Evolutionary conservation across 495 filamentous ascomycete species (phyloP).

Genomic region (Penicillium mononematosum): DNA sequence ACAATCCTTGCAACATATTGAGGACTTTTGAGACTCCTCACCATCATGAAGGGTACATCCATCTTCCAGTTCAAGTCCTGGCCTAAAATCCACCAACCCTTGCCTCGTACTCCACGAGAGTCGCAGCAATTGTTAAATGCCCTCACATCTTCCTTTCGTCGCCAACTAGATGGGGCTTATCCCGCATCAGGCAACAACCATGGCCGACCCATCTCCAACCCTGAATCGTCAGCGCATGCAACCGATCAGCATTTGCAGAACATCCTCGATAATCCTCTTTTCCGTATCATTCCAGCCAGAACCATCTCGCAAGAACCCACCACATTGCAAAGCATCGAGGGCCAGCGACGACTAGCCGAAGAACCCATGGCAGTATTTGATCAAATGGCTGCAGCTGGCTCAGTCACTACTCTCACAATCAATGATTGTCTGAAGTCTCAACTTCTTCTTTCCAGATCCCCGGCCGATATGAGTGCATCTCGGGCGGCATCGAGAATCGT

Average conservation of each 20-base stretch:
- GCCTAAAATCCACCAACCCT: constrained; percentile 68
- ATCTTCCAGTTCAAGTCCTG: constrained; percentile 45
- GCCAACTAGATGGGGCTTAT: constrained; percentile 67
- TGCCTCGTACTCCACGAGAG: constrained; percentile 62
- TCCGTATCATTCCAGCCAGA: constrained; percentile 37
- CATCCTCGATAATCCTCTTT: constrained; percentile 71
- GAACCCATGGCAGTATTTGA: constrained; percentile 45
- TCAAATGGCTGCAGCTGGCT: constrained; percentile 40
- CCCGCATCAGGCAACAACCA: constrained; percentile 33
- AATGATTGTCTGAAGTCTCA: constrained; percentile 37
- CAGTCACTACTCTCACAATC: constrained; percentile 24
- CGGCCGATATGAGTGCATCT: constrained; percentile 33
- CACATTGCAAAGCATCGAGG: constrained; percentile 9
- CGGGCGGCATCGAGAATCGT: constrained; percentile 35
- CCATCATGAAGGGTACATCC: constrained; percentile 44
- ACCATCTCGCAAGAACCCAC: constrained; percentile 13
- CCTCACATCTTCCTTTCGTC: constrained; percentile 74
- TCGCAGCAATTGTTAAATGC: constrained; percentile 65
- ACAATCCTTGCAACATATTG: background rate
- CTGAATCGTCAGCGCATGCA: constrained; percentile 50
- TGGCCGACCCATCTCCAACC: constrained; percentile 34
- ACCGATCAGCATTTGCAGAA: constrained; percentile 40
- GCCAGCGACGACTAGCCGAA: constrained; percentile 25
- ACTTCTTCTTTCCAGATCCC: constrained; percentile 28
- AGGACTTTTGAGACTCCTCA: constrained; percentile 14